Base-by-base conservation (phyloP, 2,329 filamentous ascomycete species). In the Pseudogymnoascus sp. region DNA sequence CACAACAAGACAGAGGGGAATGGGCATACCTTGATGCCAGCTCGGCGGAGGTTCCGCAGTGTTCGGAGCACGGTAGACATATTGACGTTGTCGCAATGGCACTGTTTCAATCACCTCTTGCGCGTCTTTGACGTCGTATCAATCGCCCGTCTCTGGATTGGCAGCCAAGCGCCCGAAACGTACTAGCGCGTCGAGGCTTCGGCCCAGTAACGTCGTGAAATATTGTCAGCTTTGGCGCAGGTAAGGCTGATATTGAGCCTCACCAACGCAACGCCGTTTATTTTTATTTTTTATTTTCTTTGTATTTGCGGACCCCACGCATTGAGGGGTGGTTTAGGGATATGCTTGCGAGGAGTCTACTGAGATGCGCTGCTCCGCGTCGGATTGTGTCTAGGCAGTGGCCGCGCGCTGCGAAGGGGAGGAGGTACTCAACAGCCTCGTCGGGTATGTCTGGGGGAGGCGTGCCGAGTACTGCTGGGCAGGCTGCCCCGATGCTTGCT, bases 11-110 rank as follows among this genome's bases (percentile, higher is more conserved):
- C 40, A 66, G 42, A 26, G 73, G 21, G n/a, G 47, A 37, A 8
- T 31, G 61, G 14, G 65, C 78, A 68, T 77, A 92, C 92, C 88
- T 93, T 96, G 74, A 97, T 73, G 63, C 95, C 95, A 75, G 96
- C 86, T 79, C 86, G 88, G 81, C 91, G 88, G 74, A 97, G 76
- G 77, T 97, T 96, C 77, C 87, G 83, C 73, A 97, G 78, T 26
- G 93, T 97, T 78, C 95, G 88, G 69, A 87, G 78, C 72, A 96
- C 80, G 65, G 91, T 96, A 81, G 95, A 97, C 95, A 99, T 99
- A 76, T 76, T 82, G 79, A 74, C 71, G 65, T 67, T 35, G 63
- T 64, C 65, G 68, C 69, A 72, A 64, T 53, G 21, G 42, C 44
- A 53, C 24, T 19, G 2, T 61, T 61, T 61, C 29, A 59, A 35